Conservation (phyloP, 345 rosid genomes). For the Heritiera fomes region DNA sequence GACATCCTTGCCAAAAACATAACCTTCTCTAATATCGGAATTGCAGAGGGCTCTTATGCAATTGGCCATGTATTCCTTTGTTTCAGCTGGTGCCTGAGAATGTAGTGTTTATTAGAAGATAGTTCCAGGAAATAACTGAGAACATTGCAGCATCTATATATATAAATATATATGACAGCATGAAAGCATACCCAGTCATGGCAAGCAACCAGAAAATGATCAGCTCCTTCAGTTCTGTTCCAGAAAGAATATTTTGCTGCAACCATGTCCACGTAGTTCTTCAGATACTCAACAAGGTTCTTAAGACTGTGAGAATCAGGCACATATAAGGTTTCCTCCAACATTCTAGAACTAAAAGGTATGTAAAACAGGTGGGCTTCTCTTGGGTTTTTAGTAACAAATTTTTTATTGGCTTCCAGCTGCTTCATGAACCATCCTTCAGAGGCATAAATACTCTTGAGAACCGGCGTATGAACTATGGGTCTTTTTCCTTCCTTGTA, state of each 20-base stretch:
- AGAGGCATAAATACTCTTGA: slow-evolving; percentile 88
- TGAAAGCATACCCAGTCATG: slow-evolving; percentile 81
- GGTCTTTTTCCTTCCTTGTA: slow-evolving; percentile 88
- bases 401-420: slow-evolving; percentile 62
- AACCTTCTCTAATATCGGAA: slow-evolving; percentile 81
- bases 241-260: slow-evolving; percentile 70
- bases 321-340: slow-evolving; percentile 73
- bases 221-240: slow-evolving; percentile 89
- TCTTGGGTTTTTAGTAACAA: slow-evolving; percentile 57
- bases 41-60: slow-evolving; percentile 95
- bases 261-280: slow-evolving; percentile 60
- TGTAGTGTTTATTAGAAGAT: slow-evolving; percentile 16
- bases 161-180: not conserved
- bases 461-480: slow-evolving; percentile 61
- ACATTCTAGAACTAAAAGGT: slow-evolving; percentile 84
- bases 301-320: slow-evolving; percentile 63
- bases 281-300: slow-evolving; percentile 62
- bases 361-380: slow-evolving; percentile 87
- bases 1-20: slow-evolving; percentile 80
- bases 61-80: slow-evolving; percentile 59
- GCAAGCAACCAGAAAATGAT: slow-evolving; percentile 95
- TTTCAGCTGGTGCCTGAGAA: slow-evolving; percentile 84
- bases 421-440: slow-evolving; percentile 99
- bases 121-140: not conserved
- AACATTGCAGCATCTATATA: too few relatives aligned